phyloP scores from a whole-genome alignment of 805 yeast genomes.

The Starmera amethionina region DNA sequence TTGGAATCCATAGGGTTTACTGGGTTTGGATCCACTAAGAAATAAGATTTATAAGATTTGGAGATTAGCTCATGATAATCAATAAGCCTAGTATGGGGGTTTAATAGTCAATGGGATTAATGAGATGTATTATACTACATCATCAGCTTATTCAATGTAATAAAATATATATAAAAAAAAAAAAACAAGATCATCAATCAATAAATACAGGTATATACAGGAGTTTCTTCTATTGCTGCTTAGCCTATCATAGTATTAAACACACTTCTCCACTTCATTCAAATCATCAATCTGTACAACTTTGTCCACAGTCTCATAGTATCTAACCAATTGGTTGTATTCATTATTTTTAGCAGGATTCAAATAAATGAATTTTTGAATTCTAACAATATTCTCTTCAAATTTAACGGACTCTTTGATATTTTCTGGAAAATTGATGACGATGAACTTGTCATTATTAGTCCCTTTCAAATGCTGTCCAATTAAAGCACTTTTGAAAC shows the following conservation, averaged over 20 bases:
- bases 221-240: too few relatives aligned
- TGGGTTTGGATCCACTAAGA: slow-evolving; percentile 43
- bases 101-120: not conserved
- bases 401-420: slow-evolving; percentile 63
- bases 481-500: slow-evolving; percentile 24
- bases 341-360: slow-evolving; percentile 20
- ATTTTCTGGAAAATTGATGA: slow-evolving; percentile 50
- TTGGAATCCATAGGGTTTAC: slow-evolving; percentile 47
- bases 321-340: slow-evolving; percentile 42
- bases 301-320: slow-evolving; percentile 60
- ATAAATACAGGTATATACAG: too few relatives aligned
- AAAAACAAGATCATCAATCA: not conserved
- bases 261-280: not conserved
- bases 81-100: too few relatives aligned
- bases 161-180: slow-evolving; percentile 13
- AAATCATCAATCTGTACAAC: slow-evolving; percentile 13
- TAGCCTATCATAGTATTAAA: not conserved
- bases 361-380: slow-evolving; percentile 26
- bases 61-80: too few relatives aligned
- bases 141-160: slow-evolving; percentile 5
- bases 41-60: slow-evolving; percentile 3
- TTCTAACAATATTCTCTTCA: slow-evolving; percentile 57
- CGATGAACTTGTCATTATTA: slow-evolving; percentile 27
- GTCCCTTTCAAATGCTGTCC: slow-evolving; percentile 19
- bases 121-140: slow-evolving; percentile 1